A percentile compares a stretch with the other conserved stretches of the same genome.
Evolutionary conservation across 129 eudicot genomes (phyloP).

Genomic region (Scalesia atractyloides): DNA sequence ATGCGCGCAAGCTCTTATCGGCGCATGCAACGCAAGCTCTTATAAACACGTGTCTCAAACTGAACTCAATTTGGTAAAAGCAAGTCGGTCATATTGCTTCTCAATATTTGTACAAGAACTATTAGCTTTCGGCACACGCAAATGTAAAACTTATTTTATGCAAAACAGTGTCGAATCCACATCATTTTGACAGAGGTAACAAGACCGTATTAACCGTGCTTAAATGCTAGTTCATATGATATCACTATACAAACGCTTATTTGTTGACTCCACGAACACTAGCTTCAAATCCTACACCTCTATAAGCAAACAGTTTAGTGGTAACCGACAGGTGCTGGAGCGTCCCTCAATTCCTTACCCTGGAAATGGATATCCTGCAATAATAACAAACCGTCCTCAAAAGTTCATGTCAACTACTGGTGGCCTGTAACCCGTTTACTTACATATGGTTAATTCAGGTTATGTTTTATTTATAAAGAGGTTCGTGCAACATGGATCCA

Average conservation of each 20-base stretch:
- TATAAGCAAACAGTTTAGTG: conserved; percentile 37
- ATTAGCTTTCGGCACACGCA: background rate
- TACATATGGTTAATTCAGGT: background rate
- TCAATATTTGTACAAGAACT: background rate
- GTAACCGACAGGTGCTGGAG: conserved; percentile 89
- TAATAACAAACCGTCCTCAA: conserved; percentile 1
- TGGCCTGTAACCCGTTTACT: background rate
- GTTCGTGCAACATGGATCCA: too few species aligned
- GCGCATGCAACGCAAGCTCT: too few species aligned
- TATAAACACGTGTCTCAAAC: background rate
- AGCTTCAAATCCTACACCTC: background rate
- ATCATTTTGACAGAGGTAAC: background rate
- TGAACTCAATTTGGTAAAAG: background rate
- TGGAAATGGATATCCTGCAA: conserved; percentile 91
- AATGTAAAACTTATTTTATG: background rate
- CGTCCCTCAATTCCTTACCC: conserved; percentile 85
- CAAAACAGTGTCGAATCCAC: background rate
- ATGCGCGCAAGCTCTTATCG: too few species aligned
- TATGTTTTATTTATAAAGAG: background rate
- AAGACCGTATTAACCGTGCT: background rate
- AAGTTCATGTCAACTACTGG: background rate
- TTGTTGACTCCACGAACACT: conserved; percentile 3
- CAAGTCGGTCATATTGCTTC: background rate
- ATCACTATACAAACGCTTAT: conserved; percentile 14
- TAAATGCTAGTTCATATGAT: conserved; percentile 12